phyloP scores from a whole-genome alignment of 73 alveolate genomes.

The Blepharisma stoltei region DNA sequence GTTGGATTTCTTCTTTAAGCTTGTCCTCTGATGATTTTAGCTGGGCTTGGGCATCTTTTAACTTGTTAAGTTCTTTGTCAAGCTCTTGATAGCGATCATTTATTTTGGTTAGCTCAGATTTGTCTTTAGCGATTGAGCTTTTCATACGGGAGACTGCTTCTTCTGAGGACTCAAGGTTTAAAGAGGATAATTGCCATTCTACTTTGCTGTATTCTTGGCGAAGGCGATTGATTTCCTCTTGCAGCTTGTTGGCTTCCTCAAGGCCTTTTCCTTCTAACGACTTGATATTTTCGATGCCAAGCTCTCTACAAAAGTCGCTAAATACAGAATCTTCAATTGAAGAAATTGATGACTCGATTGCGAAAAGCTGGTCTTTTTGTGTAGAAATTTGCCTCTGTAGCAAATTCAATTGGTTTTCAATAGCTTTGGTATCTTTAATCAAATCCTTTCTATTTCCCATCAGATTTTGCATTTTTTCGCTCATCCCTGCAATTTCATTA shows the following conservation, averaged over 20 bases:
- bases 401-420: too few species aligned
- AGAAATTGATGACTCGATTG: too few species aligned
- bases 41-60: slow-evolving; percentile 33
- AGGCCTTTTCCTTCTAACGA: slow-evolving; percentile 66
- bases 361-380: too few species aligned
- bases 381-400: too few species aligned
- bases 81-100: slow-evolving; percentile 39
- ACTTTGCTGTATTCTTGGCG: slow-evolving; percentile 39
- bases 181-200: slow-evolving; percentile 31
- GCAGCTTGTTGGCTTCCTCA: slow-evolving; percentile 45
- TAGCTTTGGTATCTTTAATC: too few species aligned
- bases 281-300: slow-evolving; percentile 42
- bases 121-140: slow-evolving; percentile 39
- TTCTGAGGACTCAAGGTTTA: slow-evolving; percentile 45
- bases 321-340: slow-evolving; percentile 50
- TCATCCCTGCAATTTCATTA: slow-evolving; percentile 11
- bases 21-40: slow-evolving; percentile 50
- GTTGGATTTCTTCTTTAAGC: slow-evolving; percentile 44
- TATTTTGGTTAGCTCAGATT: slow-evolving; percentile 47
- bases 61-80: slow-evolving; percentile 47
- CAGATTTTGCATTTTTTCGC: too few species aligned
- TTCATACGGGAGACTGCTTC: slow-evolving; percentile 49
- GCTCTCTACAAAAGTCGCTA: slow-evolving; percentile 61
- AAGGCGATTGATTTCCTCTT: slow-evolving; percentile 27
- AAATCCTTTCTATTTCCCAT: too few species aligned